These are phyloP conservation scores for Cladorrhinum samala DNA, from an alignment of 495 filamentous ascomycete genomes.

Conservation along the genomic window DNA sequence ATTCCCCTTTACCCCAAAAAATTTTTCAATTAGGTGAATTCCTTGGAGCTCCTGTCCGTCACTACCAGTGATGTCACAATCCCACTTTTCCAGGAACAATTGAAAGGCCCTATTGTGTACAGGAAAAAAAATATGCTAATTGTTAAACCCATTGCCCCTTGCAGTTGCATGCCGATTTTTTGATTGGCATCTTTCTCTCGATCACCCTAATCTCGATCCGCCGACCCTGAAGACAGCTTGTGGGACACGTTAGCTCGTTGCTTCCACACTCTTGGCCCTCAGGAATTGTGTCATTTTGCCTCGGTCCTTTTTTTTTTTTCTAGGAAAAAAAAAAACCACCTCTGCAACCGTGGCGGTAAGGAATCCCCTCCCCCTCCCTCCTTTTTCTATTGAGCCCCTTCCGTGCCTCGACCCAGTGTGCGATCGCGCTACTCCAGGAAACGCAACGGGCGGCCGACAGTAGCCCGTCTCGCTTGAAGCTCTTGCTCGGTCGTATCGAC, in stretches of 20 bases:
- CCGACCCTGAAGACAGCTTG: constrained; percentile 40
- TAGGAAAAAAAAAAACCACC: constrained; percentile 20
- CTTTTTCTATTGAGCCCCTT: background rate
- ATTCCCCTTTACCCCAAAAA: constrained; percentile 21
- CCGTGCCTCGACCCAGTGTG: too few species aligned
- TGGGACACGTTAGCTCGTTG: constrained; percentile 70
- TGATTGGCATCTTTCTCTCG: constrained; percentile 52
- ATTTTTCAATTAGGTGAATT: constrained; percentile 10
- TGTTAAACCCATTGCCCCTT: constrained; percentile 26
- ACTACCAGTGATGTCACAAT: constrained; percentile 19
- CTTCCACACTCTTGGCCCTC: constrained; percentile 47
- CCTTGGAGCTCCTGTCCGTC: constrained; percentile 6
- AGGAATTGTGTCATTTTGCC: constrained; percentile 45
- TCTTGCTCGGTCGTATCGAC: background rate
- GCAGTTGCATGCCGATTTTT: constrained; percentile 40
- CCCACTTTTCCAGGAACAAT: constrained; percentile 24
- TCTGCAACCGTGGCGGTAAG: constrained; percentile 60
- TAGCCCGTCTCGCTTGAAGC: too few species aligned
- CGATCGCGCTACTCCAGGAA: background rate
- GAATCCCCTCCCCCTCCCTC: constrained; percentile 37
- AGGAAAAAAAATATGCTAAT: constrained; percentile 15
- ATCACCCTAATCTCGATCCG: constrained; percentile 32
- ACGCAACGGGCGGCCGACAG: background rate
- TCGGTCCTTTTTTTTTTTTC: constrained; percentile 31
- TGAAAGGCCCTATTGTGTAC: background rate